Conservation (phyloP, 1,139 yeast genomes). For the Saccharomycopsis hybrid region DNA sequence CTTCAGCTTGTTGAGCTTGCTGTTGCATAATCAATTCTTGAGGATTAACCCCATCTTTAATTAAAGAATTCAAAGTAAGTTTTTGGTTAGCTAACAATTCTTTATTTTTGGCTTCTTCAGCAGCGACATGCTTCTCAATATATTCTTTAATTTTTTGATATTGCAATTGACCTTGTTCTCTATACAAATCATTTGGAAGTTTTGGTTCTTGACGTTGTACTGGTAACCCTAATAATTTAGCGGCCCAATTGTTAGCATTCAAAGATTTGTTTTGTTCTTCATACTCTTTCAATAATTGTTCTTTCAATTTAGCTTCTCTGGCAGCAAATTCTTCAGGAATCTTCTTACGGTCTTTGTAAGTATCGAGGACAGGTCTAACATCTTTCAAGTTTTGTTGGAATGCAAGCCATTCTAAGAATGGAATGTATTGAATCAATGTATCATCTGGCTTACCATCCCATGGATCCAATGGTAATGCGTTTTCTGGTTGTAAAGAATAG, state of each 20-base stretch:
- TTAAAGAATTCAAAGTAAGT: constrained; percentile 13
- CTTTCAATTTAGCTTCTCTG: constrained; percentile 72
- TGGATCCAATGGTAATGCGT: constrained; percentile 72
- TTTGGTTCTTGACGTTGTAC: constrained; percentile 3
- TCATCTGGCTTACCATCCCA: constrained; percentile 91
- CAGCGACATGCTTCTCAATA: constrained; percentile 9
- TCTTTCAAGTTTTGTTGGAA: constrained; percentile 85
- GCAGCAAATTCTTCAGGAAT: constrained; percentile 74
- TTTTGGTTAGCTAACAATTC: constrained; percentile 17
- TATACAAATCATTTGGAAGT: constrained; percentile 14
- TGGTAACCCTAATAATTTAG: constrained; percentile 49
- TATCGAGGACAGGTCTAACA: constrained; percentile 77
- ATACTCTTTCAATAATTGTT: constrained; percentile 54
- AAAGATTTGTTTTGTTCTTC: constrained; percentile 33
- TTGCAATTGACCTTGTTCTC: constrained; percentile 16
- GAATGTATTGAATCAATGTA: constrained; percentile 70
- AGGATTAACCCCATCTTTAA: constrained; percentile 16
- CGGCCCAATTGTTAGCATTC: constrained; percentile 50
- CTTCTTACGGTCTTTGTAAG: constrained; percentile 55
- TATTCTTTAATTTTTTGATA: constrained; percentile 11
- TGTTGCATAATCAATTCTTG: constrained; percentile 5
- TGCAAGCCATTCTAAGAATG: constrained; percentile 90
- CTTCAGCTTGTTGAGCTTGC: not conserved
- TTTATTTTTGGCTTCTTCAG: constrained; percentile 11
- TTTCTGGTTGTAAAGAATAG: constrained; percentile 82